A percentile compares a stretch with the other conserved stretches of the same genome.
phyloP scores from a whole-genome alignment of 768 basidiomycete genomes.

The Roridomyces roridus region DNA sequence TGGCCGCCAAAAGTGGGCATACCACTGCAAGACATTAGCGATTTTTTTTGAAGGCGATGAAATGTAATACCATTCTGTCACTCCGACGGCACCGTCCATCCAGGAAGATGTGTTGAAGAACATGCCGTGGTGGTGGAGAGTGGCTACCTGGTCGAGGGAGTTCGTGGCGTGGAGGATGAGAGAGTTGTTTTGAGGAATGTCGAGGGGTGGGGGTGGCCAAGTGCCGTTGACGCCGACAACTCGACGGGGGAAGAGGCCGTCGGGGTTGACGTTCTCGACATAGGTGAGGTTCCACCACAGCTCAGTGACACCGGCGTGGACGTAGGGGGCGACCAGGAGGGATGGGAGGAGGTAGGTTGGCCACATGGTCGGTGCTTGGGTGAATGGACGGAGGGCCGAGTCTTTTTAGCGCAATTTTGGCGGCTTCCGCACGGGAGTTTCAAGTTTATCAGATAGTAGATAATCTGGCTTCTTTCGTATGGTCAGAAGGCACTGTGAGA shows the following conservation, averaged over 20 bases:
- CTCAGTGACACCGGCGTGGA: conserved; percentile 72
- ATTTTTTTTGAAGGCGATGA: neutral
- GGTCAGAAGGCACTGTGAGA: no score
- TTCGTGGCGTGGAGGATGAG: conserved; percentile 82
- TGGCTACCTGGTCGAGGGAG: conserved; percentile 66
- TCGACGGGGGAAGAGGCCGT: conserved; percentile 76
- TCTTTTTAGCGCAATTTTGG: no score
- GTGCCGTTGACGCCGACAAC: conserved; percentile 90
- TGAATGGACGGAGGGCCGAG: neutral
- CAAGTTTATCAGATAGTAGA: neutral
- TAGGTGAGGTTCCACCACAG: conserved; percentile 94
- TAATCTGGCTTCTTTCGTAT: no score
- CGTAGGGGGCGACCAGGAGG: conserved; percentile 42
- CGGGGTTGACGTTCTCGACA: conserved; percentile 79
- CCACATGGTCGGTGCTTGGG: conserved; percentile 28
- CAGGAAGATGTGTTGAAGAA: conserved; percentile 88
- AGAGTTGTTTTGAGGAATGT: conserved; percentile 72
- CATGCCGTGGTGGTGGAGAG: conserved; percentile 95
- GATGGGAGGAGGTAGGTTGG: conserved; percentile 34
- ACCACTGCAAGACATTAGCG: conserved; percentile 52
- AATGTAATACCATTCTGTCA: conserved; percentile 77
- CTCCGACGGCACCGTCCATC: conserved; percentile 87
- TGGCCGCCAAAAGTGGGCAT: conserved; percentile 71
- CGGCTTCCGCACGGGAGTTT: no score
- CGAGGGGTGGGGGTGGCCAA: conserved; percentile 94